These are phyloP conservation scores for Syzygium grande DNA, from an alignment of 345 rosid genomes.

Conservation along the genomic window DNA sequence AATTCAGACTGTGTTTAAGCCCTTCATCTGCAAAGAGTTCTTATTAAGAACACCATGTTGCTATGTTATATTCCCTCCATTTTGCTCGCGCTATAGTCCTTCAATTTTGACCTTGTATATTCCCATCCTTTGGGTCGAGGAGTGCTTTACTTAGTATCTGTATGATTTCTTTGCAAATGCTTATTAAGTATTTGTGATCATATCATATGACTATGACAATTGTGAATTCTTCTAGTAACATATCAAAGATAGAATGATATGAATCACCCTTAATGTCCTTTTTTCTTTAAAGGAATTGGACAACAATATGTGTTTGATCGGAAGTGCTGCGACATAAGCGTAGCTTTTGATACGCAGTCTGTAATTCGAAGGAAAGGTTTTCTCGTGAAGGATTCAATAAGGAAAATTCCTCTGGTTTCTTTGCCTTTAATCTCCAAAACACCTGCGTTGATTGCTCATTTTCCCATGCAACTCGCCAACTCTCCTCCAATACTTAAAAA, in stretches of 20 bases:
- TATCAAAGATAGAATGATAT: neutral
- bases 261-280: neutral
- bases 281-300: neutral
- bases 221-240: neutral
- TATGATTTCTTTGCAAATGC: neutral
- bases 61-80: neutral
- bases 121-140: neutral
- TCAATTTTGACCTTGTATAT: neutral
- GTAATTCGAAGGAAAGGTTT: neutral
- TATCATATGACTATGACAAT: neutral
- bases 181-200: neutral
- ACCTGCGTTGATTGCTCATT: neutral
- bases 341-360: neutral
- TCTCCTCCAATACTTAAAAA: neutral
- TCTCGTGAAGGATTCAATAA: neutral
- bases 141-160: neutral
- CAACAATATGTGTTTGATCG: neutral
- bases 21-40: neutral
- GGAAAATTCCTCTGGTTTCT: neutral
- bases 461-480: neutral
- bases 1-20: neutral
- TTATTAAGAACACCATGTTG: neutral
- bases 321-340: neutral
- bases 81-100: neutral
- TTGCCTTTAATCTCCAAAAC: neutral